Conservation (phyloP, 2,329 filamentous ascomycete species). For the Botryotinia narcissicola region DNA sequence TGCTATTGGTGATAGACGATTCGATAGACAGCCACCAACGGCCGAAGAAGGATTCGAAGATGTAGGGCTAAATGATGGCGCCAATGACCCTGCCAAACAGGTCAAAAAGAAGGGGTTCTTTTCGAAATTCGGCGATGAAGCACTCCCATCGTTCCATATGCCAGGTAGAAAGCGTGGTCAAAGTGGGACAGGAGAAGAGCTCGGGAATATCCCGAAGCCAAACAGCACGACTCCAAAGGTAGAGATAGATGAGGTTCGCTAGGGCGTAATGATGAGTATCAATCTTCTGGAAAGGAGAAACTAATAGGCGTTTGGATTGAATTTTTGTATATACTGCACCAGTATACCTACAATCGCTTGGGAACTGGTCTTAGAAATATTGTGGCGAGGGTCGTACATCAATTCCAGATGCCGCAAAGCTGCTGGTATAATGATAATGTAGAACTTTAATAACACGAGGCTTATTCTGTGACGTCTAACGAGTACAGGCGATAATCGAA, state of each 20-base stretch:
- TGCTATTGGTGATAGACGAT: constrained; percentile 55
- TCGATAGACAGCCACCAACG: constrained; percentile 60
- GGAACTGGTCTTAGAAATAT: constrained; percentile 15
- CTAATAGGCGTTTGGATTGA: constrained; percentile 14
- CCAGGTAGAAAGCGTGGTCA: constrained; percentile 71
- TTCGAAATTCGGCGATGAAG: constrained; percentile 68
- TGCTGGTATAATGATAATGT: constrained; percentile 27
- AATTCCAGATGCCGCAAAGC: constrained; percentile 9
- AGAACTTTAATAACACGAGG: constrained; percentile 1
- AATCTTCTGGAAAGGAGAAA: background rate
- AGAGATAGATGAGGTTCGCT: constrained; percentile 38
- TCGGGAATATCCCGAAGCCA: constrained; percentile 56
- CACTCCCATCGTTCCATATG: constrained; percentile 51
- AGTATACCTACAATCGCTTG: constrained; percentile 21
- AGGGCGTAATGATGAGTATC: constrained; percentile 15
- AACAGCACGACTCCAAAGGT: constrained; percentile 25
- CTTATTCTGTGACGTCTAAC: background rate
- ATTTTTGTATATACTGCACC: constrained; percentile 17
- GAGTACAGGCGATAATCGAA: background rate
- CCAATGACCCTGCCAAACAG: constrained; percentile 43
- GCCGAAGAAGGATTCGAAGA: constrained; percentile 86
- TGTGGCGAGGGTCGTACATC: constrained; percentile 16
- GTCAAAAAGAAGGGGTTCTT: constrained; percentile 75
- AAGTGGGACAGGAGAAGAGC: constrained; percentile 67
- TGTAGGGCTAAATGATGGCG: constrained; percentile 79